Evolutionary conservation across 305 asterid genomes (phyloP), one percentile per base, ranked within the genome.

Genomic region (Withania somnifera): DNA sequence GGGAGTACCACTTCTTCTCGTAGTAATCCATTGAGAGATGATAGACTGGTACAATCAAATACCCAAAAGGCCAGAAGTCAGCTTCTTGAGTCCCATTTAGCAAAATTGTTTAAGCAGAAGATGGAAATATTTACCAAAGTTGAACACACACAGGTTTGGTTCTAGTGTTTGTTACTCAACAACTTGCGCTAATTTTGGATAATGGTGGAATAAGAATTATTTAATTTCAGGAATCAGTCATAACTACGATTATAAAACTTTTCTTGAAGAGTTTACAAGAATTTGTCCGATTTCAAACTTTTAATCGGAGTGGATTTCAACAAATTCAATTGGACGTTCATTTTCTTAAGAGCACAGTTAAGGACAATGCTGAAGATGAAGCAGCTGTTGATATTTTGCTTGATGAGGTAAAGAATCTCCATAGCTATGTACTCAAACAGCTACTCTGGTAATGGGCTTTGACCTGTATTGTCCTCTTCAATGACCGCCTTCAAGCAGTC

Each of bases 1-100:
- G 98, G 99, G 40, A 95, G 99, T 93, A 89, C 96, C 51, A 67
- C 93, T 54, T 95, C 99, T 56, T 94, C 99, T 7, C 97, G 97
- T 80, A 92, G 97, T 89, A 95, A 93, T 89, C 92, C 98, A 77
- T 83, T 94, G 85, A 90, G 98, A 86, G 98, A 94, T 85, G 96
- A 92, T 85, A 89, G 85, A 86, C 78, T 91, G 87, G 85, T 82
- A 87, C 88, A 97, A 68, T 92, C 98, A 50, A 94, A 89, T 83
- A 90, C 97, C 81, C 99, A 92, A 78, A 95, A 86, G 88, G 97
- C 96, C 30, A 91, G 98, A 88, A 95, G 98, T 90, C 99, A 94
- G 90, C 98, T 95, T 85, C 89, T 94, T 82, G 98, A 94, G 93
- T 91, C 93, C 45, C 99, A 95, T 88, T 92, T 95, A 57, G 99